These are phyloP conservation scores for Canna indica DNA, from an alignment of 176 grass and related monocot species.

Conservation along the genomic window DNA sequence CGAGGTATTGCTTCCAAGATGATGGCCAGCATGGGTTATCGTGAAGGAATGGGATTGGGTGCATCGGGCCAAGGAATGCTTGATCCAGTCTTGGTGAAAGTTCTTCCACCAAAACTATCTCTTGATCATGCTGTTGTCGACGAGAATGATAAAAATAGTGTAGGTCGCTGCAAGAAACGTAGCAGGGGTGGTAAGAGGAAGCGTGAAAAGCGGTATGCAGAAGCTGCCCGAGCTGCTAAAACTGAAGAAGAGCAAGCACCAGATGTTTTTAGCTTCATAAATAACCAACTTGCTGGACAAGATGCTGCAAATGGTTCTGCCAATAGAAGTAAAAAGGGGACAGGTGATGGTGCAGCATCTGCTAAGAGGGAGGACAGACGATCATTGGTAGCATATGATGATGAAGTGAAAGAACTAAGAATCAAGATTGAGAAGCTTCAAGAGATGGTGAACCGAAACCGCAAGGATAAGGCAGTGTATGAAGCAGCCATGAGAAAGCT, in stretches of 20 bases:
- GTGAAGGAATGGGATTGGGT: constrained; percentile 86
- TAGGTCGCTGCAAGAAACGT: constrained; percentile 42
- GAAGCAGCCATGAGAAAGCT: constrained; percentile 65
- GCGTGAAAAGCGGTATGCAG: constrained; percentile 65
- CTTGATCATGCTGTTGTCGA: constrained; percentile 63
- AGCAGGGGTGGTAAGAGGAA: constrained; percentile 66
- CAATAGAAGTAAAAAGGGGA: constrained; percentile 34
- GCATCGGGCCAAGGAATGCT: constrained; percentile 76
- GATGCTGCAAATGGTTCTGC: constrained; percentile 27
- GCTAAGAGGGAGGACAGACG: constrained; percentile 54
- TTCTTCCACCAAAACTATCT: constrained; percentile 70
- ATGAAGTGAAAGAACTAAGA: constrained; percentile 67
- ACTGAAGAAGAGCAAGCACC: constrained; percentile 42
- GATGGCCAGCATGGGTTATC: constrained; percentile 96
- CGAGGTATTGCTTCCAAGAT: constrained; percentile 90
- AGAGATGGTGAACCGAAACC: constrained; percentile 77
- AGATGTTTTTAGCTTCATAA: constrained; percentile 83
- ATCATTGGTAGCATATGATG: constrained; percentile 59
- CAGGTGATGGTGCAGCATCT: constrained; percentile 20
- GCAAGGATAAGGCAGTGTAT: constrained; percentile 63
- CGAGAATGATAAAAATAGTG: constrained; percentile 16
- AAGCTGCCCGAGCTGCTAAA: constrained; percentile 48
- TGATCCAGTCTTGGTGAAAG: constrained; percentile 78
- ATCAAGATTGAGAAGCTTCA: constrained; percentile 46
- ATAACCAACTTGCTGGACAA: constrained; percentile 51